Conservation (phyloP, 2,329 filamentous ascomycete species). For the Pseudofabraea citricarpa region DNA sequence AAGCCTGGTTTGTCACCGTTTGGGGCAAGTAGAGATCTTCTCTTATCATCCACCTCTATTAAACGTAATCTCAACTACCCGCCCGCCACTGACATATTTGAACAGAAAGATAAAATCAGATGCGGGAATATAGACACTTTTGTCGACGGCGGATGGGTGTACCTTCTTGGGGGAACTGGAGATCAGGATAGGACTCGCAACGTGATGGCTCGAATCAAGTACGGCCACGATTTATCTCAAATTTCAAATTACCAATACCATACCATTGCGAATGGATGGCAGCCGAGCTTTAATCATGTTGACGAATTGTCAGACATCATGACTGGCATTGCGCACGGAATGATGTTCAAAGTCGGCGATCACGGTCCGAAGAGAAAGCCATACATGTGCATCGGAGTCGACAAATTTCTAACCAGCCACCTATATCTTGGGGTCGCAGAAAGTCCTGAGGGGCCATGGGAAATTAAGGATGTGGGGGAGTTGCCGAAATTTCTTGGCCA, state of each 20-base stretch:
- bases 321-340: conserved; percentile 2
- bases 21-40: not conserved
- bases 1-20: conserved; percentile 2
- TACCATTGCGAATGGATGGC: not conserved
- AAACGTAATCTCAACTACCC: too few relatives aligned
- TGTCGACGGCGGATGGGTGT: conserved; percentile 5
- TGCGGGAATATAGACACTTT: conserved; percentile 3
- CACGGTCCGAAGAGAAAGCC: not conserved
- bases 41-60: not conserved
- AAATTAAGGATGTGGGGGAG: not conserved
- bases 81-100: not conserved
- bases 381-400: conserved; percentile 3
- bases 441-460: conserved; percentile 2
- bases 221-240: conserved; percentile 2
- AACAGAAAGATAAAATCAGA: conserved; percentile 1
- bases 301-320: conserved; percentile 1
- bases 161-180: not conserved
- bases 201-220: conserved; percentile 3
- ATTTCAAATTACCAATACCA: conserved; percentile 3
- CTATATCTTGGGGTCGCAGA: not conserved
- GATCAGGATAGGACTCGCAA: not conserved
- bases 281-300: not conserved
- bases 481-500: conserved; percentile 1
- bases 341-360: conserved; percentile 4
- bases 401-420: not conserved